Conservation (phyloP, 1,139 yeast species). For the Candida tunisiensis region DNA sequence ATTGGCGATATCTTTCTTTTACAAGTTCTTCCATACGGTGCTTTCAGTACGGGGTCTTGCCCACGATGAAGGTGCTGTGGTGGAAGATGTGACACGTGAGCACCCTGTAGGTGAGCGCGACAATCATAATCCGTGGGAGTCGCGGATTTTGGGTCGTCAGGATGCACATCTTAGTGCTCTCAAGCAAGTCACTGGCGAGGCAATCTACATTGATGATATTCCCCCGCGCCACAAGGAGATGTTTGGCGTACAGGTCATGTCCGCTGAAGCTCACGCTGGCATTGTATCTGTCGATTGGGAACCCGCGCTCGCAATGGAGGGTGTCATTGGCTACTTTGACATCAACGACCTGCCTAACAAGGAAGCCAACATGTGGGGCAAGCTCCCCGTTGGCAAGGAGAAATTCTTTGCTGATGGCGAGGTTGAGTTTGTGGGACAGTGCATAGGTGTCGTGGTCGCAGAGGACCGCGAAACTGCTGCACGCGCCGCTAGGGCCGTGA, state of each 20-base stretch:
- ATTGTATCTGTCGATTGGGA: constrained; percentile 21
- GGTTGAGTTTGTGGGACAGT: constrained; percentile 25
- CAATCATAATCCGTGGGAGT: constrained; percentile 20
- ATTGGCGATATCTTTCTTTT: constrained; percentile 26
- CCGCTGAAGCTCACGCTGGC: constrained; percentile 27
- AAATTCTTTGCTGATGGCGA: constrained; percentile 25
- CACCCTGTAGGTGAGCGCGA: constrained; percentile 24
- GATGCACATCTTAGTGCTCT: constrained; percentile 26
- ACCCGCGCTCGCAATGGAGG: constrained; percentile 21
- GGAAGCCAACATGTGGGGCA: constrained; percentile 26
- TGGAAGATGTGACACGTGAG: constrained; percentile 20
- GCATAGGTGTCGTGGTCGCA: constrained; percentile 27
- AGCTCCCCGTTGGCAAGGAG: constrained; percentile 22
- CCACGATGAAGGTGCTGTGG: constrained; percentile 16
- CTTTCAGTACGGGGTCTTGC: constrained; percentile 5
- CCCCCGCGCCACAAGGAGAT: constrained; percentile 24
- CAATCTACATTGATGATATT: constrained; percentile 26
- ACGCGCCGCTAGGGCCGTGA: constrained; percentile 26
- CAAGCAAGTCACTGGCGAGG: constrained; percentile 30
- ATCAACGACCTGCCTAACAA: constrained; percentile 20
- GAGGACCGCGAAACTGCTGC: constrained; percentile 22
- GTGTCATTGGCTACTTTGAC: constrained; percentile 26
- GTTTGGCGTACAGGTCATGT: constrained; percentile 25
- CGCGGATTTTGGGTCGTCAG: constrained; percentile 21
- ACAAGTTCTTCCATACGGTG: constrained; percentile 22